Evolutionary conservation across 2,329 filamentous ascomycete genomes (phyloP).

Genomic region (Diatrype stigma): DNA sequence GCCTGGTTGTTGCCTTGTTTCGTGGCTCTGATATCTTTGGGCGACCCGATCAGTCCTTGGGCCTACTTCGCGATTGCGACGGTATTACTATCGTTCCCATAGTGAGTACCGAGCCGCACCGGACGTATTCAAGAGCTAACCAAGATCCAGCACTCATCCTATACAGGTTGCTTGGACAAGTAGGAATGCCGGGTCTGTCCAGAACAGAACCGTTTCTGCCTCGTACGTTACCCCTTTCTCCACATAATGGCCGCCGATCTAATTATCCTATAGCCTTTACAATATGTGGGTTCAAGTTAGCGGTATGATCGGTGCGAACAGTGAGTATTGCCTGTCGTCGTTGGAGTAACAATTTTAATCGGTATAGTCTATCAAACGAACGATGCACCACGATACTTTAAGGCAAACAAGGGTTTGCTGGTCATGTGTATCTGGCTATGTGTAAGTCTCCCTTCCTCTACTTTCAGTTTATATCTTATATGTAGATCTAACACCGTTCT

Average conservation of each 20-base stretch:
- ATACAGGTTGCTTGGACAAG: conserved; percentile 57
- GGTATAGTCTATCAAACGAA: conserved; percentile 30
- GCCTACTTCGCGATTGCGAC: conserved; percentile 45
- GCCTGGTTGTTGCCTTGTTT: conserved; percentile 54
- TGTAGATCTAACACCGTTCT: conserved; percentile 4
- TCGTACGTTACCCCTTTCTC: conserved; percentile 23
- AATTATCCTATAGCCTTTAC: conserved; percentile 39
- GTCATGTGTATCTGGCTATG: conserved; percentile 36
- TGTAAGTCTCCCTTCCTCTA: conserved; percentile 23
- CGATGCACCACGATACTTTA: conserved; percentile 33
- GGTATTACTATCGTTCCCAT: conserved; percentile 47
- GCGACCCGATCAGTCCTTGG: conserved; percentile 37
- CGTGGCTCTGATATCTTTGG: conserved; percentile 39
- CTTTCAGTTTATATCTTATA: not conserved
- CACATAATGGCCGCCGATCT: conserved; percentile 26
- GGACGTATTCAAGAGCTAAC: not conserved
- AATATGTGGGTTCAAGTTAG: conserved; percentile 42
- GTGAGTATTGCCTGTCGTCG: conserved; percentile 14
- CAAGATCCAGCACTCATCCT: conserved; percentile 37
- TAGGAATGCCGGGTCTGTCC: conserved; percentile 53
- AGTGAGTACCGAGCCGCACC: conserved; percentile 25
- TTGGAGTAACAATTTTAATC: conserved; percentile 4
- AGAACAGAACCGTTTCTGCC: conserved; percentile 50
- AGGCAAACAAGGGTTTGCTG: conserved; percentile 33
- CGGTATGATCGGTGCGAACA: conserved; percentile 35